These are phyloP conservation scores for Myriosclerotinia scirpicola DNA, from an alignment of 2,329 filamentous ascomycete genomes.

Conservation along the genomic window DNA sequence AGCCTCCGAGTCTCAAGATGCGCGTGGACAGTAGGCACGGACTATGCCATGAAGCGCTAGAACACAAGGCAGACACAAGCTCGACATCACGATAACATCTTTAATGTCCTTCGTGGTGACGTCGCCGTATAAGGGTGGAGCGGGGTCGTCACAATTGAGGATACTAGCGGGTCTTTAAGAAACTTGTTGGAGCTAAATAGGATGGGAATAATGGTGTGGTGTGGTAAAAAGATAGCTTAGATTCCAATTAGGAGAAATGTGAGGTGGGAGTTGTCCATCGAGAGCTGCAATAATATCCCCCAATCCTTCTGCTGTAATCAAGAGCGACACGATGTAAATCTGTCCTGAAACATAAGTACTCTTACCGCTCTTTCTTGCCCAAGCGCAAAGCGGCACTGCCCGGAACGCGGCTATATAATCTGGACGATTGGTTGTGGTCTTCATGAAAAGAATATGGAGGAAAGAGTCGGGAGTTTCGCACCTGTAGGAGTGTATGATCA, in stretches of 20 bases:
- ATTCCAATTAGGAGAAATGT: not conserved
- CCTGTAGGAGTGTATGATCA: too few relatives aligned
- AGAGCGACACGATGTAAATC: conserved; percentile 2
- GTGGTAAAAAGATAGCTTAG: not conserved
- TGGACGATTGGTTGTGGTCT: too few relatives aligned
- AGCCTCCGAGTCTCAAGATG: conserved; percentile 1
- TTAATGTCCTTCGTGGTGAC: not conserved
- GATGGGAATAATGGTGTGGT: too few relatives aligned
- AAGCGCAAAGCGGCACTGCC: not conserved
- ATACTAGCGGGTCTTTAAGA: not conserved
- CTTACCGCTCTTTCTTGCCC: conserved; percentile 3
- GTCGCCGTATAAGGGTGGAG: not conserved
- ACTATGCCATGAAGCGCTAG: conserved; percentile 13
- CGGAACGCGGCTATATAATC: not conserved
- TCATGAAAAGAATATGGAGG: too few relatives aligned
- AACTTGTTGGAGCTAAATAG: too few relatives aligned
- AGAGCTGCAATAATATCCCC: conserved; percentile 10
- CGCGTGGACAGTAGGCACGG: conserved; percentile 5
- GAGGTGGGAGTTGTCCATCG: not conserved
- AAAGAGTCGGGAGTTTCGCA: too few relatives aligned
- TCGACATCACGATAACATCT: conserved; percentile 11
- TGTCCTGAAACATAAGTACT: not conserved
- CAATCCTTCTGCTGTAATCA: not conserved
- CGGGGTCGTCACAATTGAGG: conserved; percentile 8
- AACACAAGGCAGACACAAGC: not conserved